Evolutionary conservation across 2,329 filamentous ascomycete genomes (phyloP), one percentile per base, ranked within the genome.

Genomic region (Akanthomyces dipterigenus): DNA sequence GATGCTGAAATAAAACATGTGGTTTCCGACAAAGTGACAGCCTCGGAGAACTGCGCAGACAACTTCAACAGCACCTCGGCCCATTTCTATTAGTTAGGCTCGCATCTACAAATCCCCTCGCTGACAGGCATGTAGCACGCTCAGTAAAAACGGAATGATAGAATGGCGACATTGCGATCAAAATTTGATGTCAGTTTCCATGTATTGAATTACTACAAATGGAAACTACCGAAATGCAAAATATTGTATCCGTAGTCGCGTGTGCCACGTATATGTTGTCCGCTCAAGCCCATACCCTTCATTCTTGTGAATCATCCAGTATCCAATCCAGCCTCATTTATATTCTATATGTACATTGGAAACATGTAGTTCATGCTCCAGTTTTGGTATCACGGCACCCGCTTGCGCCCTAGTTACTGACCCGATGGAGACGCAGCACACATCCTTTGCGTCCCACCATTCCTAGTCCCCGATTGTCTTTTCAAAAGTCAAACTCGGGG

Each of bases 401-500:
- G 11, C 20, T 28, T 22, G 26, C 34, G 22, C 20, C 20, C 12
- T n/a, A n/a, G n/a, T n/a, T n/a, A n/a, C n/a, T n/a, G n/a, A n/a
- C n/a, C n/a, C n/a, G n/a, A n/a, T n/a, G n/a, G n/a, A 16, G 31
- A 43, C 36, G 5, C 36, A 16, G 3, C 16, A 24, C 11, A 3
- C 22, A 12, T 12, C 45, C 22, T 8, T 5, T 2, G 2, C 24
- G 18, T 4, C 18, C 24, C 22, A 4, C 42, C n/a, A 12, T 34
- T n/a, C n/a, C 18, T 8, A 4, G 14, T n/a, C 22, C 51, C 18
- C 8, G 8, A 11, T n/a, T 12, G 12, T 18, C 28, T 2, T 1
- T 50, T 69, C 75, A 84, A 69, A 96, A 96, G 63, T 96, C 93
- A 80, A 97, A 95, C 68, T 97, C 92, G 62, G 86, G 86, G 69